phyloP scores from a whole-genome alignment of 1,139 yeast species.

The Debaryomyces psychrophilus region DNA sequence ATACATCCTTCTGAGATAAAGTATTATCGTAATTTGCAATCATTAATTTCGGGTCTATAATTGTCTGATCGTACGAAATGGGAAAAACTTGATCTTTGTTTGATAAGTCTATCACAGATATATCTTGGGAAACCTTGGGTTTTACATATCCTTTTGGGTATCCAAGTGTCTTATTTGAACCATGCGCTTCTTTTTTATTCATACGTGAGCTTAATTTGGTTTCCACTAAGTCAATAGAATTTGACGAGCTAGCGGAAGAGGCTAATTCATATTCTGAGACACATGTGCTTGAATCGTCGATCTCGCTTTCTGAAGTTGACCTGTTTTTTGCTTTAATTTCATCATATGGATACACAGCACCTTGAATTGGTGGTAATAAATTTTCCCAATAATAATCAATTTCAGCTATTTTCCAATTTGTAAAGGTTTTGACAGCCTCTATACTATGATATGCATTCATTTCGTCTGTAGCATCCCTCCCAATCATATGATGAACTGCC shows the following conservation, averaged over 20 bases:
- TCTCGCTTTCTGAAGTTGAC: slow-evolving; percentile 19
- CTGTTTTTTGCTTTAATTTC: neutral
- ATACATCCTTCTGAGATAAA: slow-evolving; percentile 56
- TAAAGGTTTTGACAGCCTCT: slow-evolving; percentile 55
- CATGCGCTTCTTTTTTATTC: slow-evolving; percentile 6
- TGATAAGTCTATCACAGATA: slow-evolving; percentile 35
- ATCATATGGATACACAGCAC: slow-evolving; percentile 52
- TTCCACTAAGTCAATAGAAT: slow-evolving; percentile 4
- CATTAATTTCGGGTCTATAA: slow-evolving; percentile 58
- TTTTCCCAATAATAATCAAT: slow-evolving; percentile 70
- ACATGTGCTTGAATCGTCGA: slow-evolving; percentile 20
- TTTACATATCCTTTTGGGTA: slow-evolving; percentile 38
- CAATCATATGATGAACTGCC: slow-evolving; percentile 81
- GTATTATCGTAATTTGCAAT: slow-evolving; percentile 61
- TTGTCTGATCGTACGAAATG: slow-evolving; percentile 31
- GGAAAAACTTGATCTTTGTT: slow-evolving; percentile 45
- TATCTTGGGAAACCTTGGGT: slow-evolving; percentile 57
- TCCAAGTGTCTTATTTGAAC: slow-evolving; percentile 31
- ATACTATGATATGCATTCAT: slow-evolving; percentile 79
- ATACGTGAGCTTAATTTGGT: neutral
- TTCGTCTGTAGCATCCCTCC: slow-evolving; percentile 89
- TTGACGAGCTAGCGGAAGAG: slow-evolving; percentile 19
- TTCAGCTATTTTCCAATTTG: slow-evolving; percentile 62
- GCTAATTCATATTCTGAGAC: slow-evolving; percentile 20
- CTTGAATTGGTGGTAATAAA: slow-evolving; percentile 86